Conservation (phyloP, 2,329 filamentous ascomycete species). For the Diaporthe citri region DNA sequence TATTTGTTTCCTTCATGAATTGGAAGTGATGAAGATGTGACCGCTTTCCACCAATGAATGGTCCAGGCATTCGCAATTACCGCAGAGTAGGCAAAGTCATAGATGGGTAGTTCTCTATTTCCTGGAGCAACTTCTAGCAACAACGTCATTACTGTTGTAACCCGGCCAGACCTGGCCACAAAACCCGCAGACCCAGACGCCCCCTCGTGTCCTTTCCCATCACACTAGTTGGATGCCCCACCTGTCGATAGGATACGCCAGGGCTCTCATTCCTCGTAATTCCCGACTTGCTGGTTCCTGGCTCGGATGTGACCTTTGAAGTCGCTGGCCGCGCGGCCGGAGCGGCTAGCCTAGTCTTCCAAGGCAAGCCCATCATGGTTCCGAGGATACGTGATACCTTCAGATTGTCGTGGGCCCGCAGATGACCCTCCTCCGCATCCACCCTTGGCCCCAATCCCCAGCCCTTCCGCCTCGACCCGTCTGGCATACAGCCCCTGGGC, state of each 20-base stretch:
- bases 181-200: neutral
- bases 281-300: neutral
- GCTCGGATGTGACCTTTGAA: neutral
- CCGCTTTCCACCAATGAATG: neutral
- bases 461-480: neutral
- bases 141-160: neutral
- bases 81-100: neutral
- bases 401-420: neutral
- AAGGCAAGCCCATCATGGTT: neutral
- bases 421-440: neutral
- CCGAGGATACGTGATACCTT: neutral
- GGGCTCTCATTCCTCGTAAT: neutral
- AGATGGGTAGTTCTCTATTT: neutral
- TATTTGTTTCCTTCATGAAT: too few relatives aligned
- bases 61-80: neutral
- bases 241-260: neutral
- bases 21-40: neutral
- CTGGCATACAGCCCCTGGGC: neutral
- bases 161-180: neutral
- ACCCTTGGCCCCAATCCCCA: neutral
- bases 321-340: neutral
- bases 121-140: neutral
- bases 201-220: neutral
- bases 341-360: too few relatives aligned
- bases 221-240: neutral